These are phyloP conservation scores for Tricholoma furcatifolium DNA, from an alignment of 768 basidiomycete species.

Conservation along the genomic window DNA sequence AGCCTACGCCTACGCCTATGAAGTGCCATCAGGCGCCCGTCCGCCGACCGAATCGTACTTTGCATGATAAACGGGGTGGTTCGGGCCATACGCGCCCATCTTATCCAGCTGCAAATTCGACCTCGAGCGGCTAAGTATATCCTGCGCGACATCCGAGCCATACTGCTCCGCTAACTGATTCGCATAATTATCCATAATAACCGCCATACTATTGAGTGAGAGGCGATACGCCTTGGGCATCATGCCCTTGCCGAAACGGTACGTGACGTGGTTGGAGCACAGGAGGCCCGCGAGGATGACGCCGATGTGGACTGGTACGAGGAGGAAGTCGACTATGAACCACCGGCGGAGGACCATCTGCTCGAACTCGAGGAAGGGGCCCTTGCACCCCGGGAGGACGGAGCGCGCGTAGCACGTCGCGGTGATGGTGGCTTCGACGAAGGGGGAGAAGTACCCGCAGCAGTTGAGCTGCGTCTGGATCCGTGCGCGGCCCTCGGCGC, in stretches of 20 bases:
- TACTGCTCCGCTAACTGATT: slow-evolving; percentile 70
- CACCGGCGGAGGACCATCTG: slow-evolving; percentile 52
- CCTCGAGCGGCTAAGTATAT: slow-evolving; percentile 51
- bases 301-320: slow-evolving; percentile 65
- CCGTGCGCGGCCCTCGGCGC: slow-evolving; percentile 54
- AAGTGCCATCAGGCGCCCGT: slow-evolving; percentile 13
- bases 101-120: slow-evolving; percentile 36
- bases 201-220: slow-evolving; percentile 66
- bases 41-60: slow-evolving; percentile 23
- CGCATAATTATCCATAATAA: slow-evolving; percentile 84
- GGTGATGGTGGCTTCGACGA: slow-evolving; percentile 72
- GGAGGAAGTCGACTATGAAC: slow-evolving; percentile 61
- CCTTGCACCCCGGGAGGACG: slow-evolving; percentile 74
- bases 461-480: slow-evolving; percentile 75
- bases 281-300: slow-evolving; percentile 65
- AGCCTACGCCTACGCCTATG: not conserved
- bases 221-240: slow-evolving; percentile 83
- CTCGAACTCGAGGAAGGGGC: slow-evolving; percentile 57
- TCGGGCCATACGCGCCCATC: slow-evolving; percentile 11
- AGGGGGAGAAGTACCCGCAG: slow-evolving; percentile 82
- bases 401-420: slow-evolving; percentile 73
- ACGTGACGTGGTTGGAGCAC: slow-evolving; percentile 82
- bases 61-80: slow-evolving; percentile 19
- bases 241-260: slow-evolving; percentile 86
- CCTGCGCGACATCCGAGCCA: slow-evolving; percentile 55